These are phyloP conservation scores for Aspergillus tubingensis DNA, from an alignment of 2,329 filamentous ascomycete species.

Conservation along the genomic window DNA sequence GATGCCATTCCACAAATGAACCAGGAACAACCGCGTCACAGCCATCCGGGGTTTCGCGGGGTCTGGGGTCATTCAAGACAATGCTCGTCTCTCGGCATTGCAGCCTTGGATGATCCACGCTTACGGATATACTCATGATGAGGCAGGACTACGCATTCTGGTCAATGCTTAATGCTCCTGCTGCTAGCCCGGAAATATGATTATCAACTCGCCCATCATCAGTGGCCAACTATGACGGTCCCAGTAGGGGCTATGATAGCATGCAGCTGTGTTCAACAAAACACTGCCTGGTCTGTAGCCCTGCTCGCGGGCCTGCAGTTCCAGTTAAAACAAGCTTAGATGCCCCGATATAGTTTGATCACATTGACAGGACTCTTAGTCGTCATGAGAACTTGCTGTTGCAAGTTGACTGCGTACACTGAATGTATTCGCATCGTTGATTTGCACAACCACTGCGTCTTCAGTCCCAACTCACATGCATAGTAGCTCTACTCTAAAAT, in stretches of 20 bases:
- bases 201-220: background rate
- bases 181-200: background rate
- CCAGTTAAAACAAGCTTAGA: background rate
- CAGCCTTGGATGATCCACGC: background rate
- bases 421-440: too few relatives aligned
- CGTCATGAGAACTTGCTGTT: background rate
- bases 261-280: background rate
- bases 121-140: background rate
- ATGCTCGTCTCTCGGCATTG: background rate
- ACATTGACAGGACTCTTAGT: background rate
- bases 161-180: background rate
- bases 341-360: background rate
- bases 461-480: too few relatives aligned
- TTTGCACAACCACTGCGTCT: too few relatives aligned
- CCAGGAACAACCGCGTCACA: background rate
- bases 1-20: background rate
- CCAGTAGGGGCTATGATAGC: background rate
- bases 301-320: background rate
- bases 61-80: conserved; percentile 1
- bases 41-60: conserved; percentile 2
- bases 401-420: too few relatives aligned
- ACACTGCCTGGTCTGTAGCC: background rate
- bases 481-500: background rate
- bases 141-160: background rate
- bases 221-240: background rate